A percentile compares a stretch with the other conserved stretches of the same genome.
Evolutionary conservation across 352 stramenopile genomes (phyloP).

Genomic region (Pythium dissimile): DNA sequence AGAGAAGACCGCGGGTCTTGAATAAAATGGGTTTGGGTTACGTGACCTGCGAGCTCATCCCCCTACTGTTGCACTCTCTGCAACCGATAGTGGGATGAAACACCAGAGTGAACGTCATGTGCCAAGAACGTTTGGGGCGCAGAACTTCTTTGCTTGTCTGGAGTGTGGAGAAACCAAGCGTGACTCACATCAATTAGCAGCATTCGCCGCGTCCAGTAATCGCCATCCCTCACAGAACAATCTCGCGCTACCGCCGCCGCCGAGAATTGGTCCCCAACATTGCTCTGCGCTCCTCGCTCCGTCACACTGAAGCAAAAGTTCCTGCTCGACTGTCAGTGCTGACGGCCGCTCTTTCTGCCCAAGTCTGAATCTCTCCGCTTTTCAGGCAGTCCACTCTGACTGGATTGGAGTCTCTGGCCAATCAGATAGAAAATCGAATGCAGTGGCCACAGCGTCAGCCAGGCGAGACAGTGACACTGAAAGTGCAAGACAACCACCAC

Average conservation of each 20-base stretch:
- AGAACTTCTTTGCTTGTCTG: neutral
- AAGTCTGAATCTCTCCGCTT: neutral
- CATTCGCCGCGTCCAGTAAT: too few relatives aligned
- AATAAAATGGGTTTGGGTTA: too few relatives aligned
- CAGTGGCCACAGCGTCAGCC: constrained; percentile 13
- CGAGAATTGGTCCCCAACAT: too few relatives aligned
- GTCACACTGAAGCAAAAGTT: too few relatives aligned
- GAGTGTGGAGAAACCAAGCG: too few relatives aligned
- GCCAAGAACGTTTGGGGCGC: neutral
- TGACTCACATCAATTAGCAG: too few relatives aligned
- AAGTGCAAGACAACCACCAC: neutral
- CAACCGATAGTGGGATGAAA: neutral
- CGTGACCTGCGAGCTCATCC: neutral
- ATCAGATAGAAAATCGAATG: constrained; percentile 10
- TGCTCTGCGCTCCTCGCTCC: neutral
- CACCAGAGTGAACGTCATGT: neutral
- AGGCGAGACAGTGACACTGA: constrained; percentile 4
- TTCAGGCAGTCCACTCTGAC: constrained; percentile 9
- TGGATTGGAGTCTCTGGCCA: constrained; percentile 14
- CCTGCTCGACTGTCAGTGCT: too few relatives aligned
- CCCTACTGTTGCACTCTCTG: neutral
- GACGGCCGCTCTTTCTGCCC: neutral
- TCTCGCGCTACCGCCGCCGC: too few relatives aligned
- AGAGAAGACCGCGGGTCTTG: too few relatives aligned
- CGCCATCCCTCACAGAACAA: too few relatives aligned